Base-by-base conservation (phyloP, 495 filamentous ascomycete species). In the Pyronema domesticum region DNA sequence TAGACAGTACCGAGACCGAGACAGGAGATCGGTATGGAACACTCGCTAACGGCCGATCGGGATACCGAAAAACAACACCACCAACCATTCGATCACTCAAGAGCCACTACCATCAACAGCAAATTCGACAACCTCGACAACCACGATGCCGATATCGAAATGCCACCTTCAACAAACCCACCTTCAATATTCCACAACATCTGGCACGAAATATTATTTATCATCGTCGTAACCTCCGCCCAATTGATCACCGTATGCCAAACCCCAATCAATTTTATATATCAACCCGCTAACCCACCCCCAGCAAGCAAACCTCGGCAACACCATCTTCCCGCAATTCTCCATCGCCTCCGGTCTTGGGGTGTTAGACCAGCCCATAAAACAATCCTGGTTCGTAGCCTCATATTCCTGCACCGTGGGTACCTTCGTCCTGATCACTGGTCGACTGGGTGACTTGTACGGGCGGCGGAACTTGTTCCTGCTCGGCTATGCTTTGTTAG, bases 381-480 rank as follows among this genome's bases (percentile, higher is more conserved):
- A 49, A 7, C 60, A 60, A 39, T 59, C 58, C 19, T 72, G 70
- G 70, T 70, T 71, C 57, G 64, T 70, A 42, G 70, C 70, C 10
- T 59, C 53, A 40, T 63, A 63, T 18, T 63, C 61, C 30, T 62
- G 60, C n/a, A 81, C 77, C 0, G 72, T 81, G 6, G 79, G 81
- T 6, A 77, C 76, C 1, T 83, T 82, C 55, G 79, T 85, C 50
- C 66, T 85, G 9, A 72, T 79, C 6, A 73, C 77, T 3, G 79
- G 80, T 6, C 71, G 81, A 10, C 65, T 83, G 3, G 81, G 82
- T 0, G 82, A 84, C 51, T 67, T 78, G 3, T 77, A 75, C 55
- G 82, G 82, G 10, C 75, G 82, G 61, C 77, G 79, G 48, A 66
- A 68, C 1, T 63, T 85, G 59, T 80, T 85, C 48, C 65, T 79